These are phyloP conservation scores for carrot (Daucus carota) DNA, from an alignment of 129 eudicot species.

Conservation along the genomic window DNA sequence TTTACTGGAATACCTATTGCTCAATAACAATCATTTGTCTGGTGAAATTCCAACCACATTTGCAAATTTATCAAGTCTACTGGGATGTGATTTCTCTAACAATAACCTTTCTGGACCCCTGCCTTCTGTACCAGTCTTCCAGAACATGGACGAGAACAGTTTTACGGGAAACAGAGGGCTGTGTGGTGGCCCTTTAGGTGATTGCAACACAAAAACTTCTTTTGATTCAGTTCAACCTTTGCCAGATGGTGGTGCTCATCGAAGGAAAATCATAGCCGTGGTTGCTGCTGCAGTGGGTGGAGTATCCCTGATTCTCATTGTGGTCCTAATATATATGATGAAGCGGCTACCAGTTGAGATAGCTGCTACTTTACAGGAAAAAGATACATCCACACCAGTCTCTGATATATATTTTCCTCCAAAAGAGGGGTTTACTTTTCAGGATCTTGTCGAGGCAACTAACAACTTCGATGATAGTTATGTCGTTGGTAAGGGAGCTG, in stretches of 20 bases:
- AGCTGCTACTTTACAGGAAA: slow-evolving; percentile 29
- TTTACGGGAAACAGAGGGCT: slow-evolving; percentile 72
- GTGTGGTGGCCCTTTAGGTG: slow-evolving; percentile 75
- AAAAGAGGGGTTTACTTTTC: slow-evolving; percentile 82
- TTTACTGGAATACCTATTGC: slow-evolving; percentile 60
- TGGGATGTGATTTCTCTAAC: slow-evolving; percentile 76
- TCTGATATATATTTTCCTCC: slow-evolving; percentile 89
- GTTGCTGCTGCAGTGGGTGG: slow-evolving; percentile 65
- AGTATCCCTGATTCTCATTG: slow-evolving; percentile 68
- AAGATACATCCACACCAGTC: slow-evolving; percentile 33
- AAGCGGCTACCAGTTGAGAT: slow-evolving; percentile 39
- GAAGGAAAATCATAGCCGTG: slow-evolving; percentile 50
- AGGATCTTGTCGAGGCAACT: slow-evolving; percentile 78
- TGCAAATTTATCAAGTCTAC: slow-evolving; percentile 65
- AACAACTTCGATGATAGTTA: slow-evolving; percentile 64
- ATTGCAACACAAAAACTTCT: slow-evolving; percentile 31
- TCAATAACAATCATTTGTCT: slow-evolving; percentile 60
- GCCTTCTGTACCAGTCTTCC: slow-evolving; percentile 62
- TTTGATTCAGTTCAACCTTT: slow-evolving; percentile 27
- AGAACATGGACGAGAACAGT: slow-evolving; percentile 62
- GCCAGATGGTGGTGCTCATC: slow-evolving; percentile 16
- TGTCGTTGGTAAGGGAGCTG: slow-evolving; percentile 85
- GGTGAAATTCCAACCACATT: slow-evolving; percentile 83
- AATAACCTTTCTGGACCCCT: slow-evolving; percentile 66
- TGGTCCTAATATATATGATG: slow-evolving; percentile 55